Evolutionary conservation across 2,329 filamentous ascomycete genomes (phyloP).

Genomic region (Penicillium sp.): DNA sequence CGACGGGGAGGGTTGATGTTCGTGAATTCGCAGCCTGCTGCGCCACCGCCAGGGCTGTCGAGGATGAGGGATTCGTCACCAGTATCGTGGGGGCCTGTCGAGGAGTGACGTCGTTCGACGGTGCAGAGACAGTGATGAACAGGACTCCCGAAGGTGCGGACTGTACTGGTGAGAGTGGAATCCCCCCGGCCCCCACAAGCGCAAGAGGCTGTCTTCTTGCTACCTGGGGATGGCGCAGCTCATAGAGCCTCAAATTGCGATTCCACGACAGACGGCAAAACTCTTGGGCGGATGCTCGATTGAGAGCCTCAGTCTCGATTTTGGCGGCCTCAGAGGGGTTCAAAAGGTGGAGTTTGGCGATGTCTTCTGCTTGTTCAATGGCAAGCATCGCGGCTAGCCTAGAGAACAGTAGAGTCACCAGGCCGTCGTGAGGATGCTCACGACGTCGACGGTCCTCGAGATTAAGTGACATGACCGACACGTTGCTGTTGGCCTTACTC

Average conservation of each 20-base stretch:
- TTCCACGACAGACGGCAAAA: conserved; percentile 44
- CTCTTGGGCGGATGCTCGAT: conserved; percentile 41
- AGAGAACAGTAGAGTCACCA: conserved; percentile 44
- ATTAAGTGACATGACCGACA: conserved; percentile 41
- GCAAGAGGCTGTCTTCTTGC: conserved; percentile 25
- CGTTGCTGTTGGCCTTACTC: conserved; percentile 32
- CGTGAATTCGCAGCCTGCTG: conserved; percentile 29
- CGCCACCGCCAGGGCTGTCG: conserved; percentile 30
- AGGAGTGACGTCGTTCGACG: conserved; percentile 21
- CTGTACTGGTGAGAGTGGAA: conserved; percentile 28
- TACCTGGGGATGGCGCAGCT: conserved; percentile 43
- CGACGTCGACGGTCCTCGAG: conserved; percentile 36
- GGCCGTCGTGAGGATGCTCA: conserved; percentile 37
- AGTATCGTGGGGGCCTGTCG: conserved; percentile 32
- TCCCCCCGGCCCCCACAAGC: conserved; percentile 31
- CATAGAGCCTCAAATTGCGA: conserved; percentile 35
- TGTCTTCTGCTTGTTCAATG: conserved; percentile 40
- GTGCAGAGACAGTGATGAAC: conserved; percentile 37
- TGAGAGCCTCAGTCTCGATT: conserved; percentile 40
- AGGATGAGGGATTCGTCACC: conserved; percentile 33
- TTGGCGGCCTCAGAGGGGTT: conserved; percentile 37
- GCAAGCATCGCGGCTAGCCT: conserved; percentile 46
- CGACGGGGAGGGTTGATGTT: conserved; percentile 37
- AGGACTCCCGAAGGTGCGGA: conserved; percentile 31
- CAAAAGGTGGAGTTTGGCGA: conserved; percentile 37